Conservation (phyloP, 768 basidiomycete genomes). For the Pulveroboletus sp. region DNA sequence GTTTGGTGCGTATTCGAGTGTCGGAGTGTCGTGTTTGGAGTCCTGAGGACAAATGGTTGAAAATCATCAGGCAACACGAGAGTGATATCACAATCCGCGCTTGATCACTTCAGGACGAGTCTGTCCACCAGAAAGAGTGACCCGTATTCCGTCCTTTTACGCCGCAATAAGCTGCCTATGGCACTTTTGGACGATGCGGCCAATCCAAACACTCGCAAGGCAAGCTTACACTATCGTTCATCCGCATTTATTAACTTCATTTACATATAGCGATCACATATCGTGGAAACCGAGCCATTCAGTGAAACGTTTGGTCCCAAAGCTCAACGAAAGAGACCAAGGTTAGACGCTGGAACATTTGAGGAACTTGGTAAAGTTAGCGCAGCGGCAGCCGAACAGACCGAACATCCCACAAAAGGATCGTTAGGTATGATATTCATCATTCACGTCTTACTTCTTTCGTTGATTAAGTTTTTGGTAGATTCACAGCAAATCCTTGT, state of each 20-base stretch:
- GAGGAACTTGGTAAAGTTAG: constrained; percentile 79
- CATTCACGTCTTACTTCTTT: not conserved
- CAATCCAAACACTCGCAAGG: constrained; percentile 78
- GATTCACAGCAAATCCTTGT: constrained; percentile 7
- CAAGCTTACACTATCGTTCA: constrained; percentile 19
- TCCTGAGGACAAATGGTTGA: constrained; percentile 5
- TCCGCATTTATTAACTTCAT: not conserved
- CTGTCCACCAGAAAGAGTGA: constrained; percentile 82
- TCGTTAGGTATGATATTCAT: constrained; percentile 38
- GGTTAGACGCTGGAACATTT: constrained; percentile 83
- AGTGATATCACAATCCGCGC: constrained; percentile 92
- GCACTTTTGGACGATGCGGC: constrained; percentile 86
- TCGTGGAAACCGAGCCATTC: constrained; percentile 96
- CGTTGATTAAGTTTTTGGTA: constrained; percentile 7
- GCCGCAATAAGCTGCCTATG: constrained; percentile 96
- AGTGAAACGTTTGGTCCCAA: constrained; percentile 93
- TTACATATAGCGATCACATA: constrained; percentile 70
- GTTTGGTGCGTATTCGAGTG: constrained; percentile 69
- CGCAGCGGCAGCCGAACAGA: constrained; percentile 49
- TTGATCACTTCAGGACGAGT: constrained; percentile 94
- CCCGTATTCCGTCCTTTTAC: constrained; percentile 91
- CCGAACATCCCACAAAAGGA: constrained; percentile 34
- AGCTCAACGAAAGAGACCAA: constrained; percentile 87
- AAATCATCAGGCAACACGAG: constrained; percentile 80
- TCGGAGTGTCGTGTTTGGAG: not conserved